Base-by-base conservation (phyloP, 2,329 filamentous ascomycete genomes). In the Claviceps digitariae region DNA sequence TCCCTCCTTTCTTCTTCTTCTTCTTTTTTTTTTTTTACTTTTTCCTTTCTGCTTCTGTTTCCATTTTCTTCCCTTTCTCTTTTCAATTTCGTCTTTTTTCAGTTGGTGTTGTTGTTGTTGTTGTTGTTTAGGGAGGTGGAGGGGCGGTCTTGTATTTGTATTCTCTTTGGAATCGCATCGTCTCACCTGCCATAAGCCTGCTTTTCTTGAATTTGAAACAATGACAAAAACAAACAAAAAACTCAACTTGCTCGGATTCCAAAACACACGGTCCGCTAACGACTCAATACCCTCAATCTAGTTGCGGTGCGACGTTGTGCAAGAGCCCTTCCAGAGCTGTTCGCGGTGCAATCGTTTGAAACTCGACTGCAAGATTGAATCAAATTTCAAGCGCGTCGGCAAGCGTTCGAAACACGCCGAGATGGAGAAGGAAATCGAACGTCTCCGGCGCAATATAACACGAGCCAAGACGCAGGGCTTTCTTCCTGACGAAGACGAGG, bases 331-430 rank as follows among this genome's bases (percentile, higher is more conserved):
- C 67, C 79, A 82, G 62, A 81, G 81, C 61, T 93, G 87, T 72
- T 83, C 83, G 52, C 78, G 87, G 54, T 93, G 87, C 71, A 80
- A 80, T 65, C 86, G 88, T 62, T 79, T 90, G 63, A 87, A 86
- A 68, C 82, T 91, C 56, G 80, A 84, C 57, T 93, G 87, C 75
- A 87, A 88, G 67, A 91, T 93, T 67, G 86, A 91, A 67, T 87
- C 85, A 62, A 89, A 90, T 68, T 91, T 91, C 71, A 90, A 90
- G 75, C 83, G 87, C 60, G 75, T 90, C 20, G 85, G 87, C 57
- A 93, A 93, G 73, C 79, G 87, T 44, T 86, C 82, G 58, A 86
- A 87, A 66, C 86, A 91, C 68, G 86, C 86, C 62, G 87, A 90
- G 69, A 90, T 90, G 86, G 86, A 89, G 65, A 86, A 83, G 69